Conservation (phyloP, 352 stramenopile species). For the Nothophytophthora sp. region DNA sequence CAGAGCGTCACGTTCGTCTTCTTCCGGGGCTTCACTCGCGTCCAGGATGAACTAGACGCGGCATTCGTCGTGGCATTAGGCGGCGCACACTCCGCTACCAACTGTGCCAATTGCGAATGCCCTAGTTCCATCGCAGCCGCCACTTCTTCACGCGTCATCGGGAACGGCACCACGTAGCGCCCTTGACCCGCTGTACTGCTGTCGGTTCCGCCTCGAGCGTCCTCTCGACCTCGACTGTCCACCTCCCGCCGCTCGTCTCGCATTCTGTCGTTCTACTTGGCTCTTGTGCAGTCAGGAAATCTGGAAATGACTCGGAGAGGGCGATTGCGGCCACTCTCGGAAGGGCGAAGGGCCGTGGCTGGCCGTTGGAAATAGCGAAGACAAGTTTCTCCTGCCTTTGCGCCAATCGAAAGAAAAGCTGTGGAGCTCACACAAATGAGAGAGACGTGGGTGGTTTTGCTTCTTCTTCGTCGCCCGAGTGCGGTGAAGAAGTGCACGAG, state of each 20-base stretch:
- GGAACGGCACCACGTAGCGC: slow-evolving; percentile 53
- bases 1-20: slow-evolving; percentile 43
- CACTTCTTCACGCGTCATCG: slow-evolving; percentile 50
- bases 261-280: slow-evolving; percentile 5
- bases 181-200: slow-evolving; percentile 21
- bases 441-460: no score
- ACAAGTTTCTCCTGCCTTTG: no score
- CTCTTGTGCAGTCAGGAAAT: slow-evolving; percentile 5
- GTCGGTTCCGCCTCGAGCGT: slow-evolving; percentile 11
- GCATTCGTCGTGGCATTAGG: background rate
- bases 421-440: no score
- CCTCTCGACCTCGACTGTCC: no score
- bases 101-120: slow-evolving; percentile 21
- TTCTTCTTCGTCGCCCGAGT: no score
- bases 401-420: no score
- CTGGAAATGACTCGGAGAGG: slow-evolving; percentile 12
- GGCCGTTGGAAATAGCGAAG: slow-evolving; percentile 26
- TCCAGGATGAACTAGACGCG: slow-evolving; percentile 20
- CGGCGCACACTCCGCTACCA: slow-evolving; percentile 37
- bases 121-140: slow-evolving; percentile 21
- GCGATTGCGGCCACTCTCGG: background rate
- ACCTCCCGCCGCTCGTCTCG: slow-evolving; percentile 14
- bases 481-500: no score
- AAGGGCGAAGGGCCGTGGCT: slow-evolving; percentile 18
- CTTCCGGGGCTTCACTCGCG: slow-evolving; percentile 32